Evolutionary conservation across 768 basidiomycete species (phyloP).

Genomic region (Hirschioporus abietinus): DNA sequence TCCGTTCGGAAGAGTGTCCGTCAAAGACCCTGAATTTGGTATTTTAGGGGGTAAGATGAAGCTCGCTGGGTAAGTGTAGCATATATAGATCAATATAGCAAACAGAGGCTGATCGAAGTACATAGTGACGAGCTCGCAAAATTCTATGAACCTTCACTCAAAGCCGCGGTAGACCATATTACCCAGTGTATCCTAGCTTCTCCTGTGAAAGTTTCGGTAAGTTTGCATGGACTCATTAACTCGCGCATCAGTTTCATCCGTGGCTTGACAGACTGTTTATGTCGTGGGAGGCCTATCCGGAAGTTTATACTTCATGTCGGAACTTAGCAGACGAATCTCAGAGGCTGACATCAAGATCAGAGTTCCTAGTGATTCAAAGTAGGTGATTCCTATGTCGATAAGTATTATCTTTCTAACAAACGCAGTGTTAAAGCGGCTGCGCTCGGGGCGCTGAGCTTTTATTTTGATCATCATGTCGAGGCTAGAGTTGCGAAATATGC

Average conservation of each 20-base stretch:
- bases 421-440: conserved; percentile 36
- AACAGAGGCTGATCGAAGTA: no score
- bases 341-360: conserved; percentile 52
- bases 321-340: conserved; percentile 33
- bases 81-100: not conserved
- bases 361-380: conserved; percentile 16
- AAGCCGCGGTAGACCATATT: conserved; percentile 31
- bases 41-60: conserved; percentile 46
- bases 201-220: not conserved
- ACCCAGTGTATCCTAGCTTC: conserved; percentile 20
- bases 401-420: conserved; percentile 8
- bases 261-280: conserved; percentile 30
- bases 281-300: conserved; percentile 52
- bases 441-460: conserved; percentile 38
- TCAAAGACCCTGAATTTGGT: conserved; percentile 33
- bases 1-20: conserved; percentile 39
- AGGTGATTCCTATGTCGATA: not conserved
- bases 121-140: conserved; percentile 32
- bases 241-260: no score
- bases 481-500: conserved; percentile 26
- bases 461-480: conserved; percentile 36
- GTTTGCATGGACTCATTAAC: not conserved
- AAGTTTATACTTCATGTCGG: conserved; percentile 39
- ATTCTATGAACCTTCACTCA: conserved; percentile 40
- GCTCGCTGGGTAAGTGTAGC: conserved; percentile 26